These are phyloP conservation scores for Eucalyptus coolabah DNA, from an alignment of 345 rosid genomes.

Conservation along the genomic window DNA sequence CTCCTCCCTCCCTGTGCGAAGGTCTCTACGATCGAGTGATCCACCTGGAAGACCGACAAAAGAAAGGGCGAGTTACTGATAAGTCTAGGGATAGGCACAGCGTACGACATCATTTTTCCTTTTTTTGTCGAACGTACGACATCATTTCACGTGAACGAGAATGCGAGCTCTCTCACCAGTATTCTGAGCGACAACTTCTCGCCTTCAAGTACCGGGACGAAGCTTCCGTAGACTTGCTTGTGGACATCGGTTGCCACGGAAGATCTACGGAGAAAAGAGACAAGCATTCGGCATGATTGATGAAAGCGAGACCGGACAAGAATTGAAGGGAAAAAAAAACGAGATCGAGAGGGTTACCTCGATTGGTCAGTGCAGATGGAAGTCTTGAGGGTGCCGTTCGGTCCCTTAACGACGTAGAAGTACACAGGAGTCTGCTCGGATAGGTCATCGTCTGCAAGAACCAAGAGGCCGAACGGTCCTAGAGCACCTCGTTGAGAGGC, in stretches of 20 bases:
- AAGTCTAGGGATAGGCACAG: neutral
- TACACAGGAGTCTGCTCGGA: slow-evolving; percentile 80
- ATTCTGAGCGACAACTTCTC: slow-evolving; percentile 69
- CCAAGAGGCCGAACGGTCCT: slow-evolving; percentile 87
- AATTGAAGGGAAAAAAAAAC: neutral
- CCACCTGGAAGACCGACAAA: slow-evolving; percentile 30
- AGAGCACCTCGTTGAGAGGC: slow-evolving; percentile 54
- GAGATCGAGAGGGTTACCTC: slow-evolving; percentile 22
- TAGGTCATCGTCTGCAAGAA: slow-evolving; percentile 52
- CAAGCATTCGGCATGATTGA: neutral
- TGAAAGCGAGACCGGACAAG: neutral
- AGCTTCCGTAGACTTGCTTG: slow-evolving; percentile 51
- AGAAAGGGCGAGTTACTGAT: neutral
- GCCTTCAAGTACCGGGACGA: slow-evolving; percentile 52
- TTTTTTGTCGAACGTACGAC: neutral
- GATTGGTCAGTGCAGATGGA: slow-evolving; percentile 69
- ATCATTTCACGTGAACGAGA: neutral
- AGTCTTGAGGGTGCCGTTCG: slow-evolving; percentile 41
- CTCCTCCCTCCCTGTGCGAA: slow-evolving; percentile 83
- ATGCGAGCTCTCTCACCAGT: slow-evolving; percentile 33
- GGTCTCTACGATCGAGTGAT: slow-evolving; percentile 91
- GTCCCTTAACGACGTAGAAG: slow-evolving; percentile 58
- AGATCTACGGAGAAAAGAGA: slow-evolving; percentile 26
- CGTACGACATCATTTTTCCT: neutral
- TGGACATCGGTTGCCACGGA: slow-evolving; percentile 39